These are phyloP conservation scores for Solanum clarkiae DNA, from an alignment of 257 asterid genomes.

Conservation along the genomic window DNA sequence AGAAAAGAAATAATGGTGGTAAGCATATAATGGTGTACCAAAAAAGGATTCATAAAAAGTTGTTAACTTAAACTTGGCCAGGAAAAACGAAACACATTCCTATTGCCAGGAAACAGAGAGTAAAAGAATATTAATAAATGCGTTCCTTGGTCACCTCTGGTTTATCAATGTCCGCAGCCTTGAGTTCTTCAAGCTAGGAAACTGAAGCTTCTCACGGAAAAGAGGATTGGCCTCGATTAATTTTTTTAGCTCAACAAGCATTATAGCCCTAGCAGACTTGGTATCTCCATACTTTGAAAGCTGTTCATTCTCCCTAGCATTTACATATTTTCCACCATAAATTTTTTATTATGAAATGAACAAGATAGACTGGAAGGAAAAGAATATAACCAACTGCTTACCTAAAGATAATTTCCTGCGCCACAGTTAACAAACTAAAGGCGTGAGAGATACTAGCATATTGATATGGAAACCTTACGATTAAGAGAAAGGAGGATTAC, in stretches of 20 bases:
- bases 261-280: constrained; percentile 37
- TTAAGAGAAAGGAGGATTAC: neutral
- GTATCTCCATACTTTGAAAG: constrained; percentile 42
- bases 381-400: neutral
- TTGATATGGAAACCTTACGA: neutral
- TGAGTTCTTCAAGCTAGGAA: constrained; percentile 33
- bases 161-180: constrained; percentile 49
- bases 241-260: constrained; percentile 39
- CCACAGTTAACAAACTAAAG: neutral
- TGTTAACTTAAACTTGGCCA: neutral
- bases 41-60: neutral
- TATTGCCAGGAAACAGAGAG: neutral
- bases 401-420: neutral
- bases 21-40: neutral
- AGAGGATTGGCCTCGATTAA: constrained; percentile 44
- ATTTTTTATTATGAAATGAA: neutral
- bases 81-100: neutral
- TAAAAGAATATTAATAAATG: neutral
- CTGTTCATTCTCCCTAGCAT: constrained; percentile 41
- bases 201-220: constrained; percentile 52
- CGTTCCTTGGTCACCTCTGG: constrained; percentile 31
- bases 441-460: neutral
- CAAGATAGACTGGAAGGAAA: neutral
- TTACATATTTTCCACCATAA: neutral
- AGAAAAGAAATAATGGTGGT: neutral